Evolutionary conservation across 2,329 filamentous ascomycete genomes (phyloP).

Genomic region (Alternaria sp.): DNA sequence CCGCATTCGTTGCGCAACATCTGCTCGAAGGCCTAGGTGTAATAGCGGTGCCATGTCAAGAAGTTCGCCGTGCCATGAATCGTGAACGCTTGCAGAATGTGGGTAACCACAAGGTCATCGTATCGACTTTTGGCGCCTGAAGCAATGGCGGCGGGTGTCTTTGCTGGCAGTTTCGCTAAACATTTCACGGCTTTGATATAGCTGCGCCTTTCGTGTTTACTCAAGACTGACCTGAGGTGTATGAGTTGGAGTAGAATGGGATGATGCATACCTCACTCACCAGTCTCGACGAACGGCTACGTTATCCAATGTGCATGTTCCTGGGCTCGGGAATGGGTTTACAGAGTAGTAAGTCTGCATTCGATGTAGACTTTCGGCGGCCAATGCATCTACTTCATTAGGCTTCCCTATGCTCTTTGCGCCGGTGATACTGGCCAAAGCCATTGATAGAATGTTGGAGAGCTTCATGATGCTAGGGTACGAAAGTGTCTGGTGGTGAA

Average conservation of each 20-base stretch:
- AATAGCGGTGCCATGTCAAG: constrained; percentile 52
- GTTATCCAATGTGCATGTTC: not conserved
- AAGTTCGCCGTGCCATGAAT: constrained; percentile 27
- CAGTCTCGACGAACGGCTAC: not conserved
- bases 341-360: not conserved
- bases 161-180: not conserved
- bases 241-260: not conserved
- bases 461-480: not conserved
- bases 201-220: not conserved
- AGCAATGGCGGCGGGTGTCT: not conserved
- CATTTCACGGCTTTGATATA: not conserved
- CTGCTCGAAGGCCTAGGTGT: constrained; percentile 51
- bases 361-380: not conserved
- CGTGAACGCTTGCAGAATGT: not conserved
- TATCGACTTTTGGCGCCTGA: not conserved
- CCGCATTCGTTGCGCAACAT: constrained; percentile 52
- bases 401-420: not conserved
- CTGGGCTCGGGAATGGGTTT: not conserved
- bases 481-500: too few relatives aligned
- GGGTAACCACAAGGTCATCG: not conserved
- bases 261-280: not conserved
- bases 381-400: not conserved
- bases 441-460: not conserved
- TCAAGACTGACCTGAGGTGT: not conserved
- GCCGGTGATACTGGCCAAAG: not conserved